These are phyloP conservation scores for Gaultheria prostrata DNA, from an alignment of 148 eudicot species.

Conservation along the genomic window DNA sequence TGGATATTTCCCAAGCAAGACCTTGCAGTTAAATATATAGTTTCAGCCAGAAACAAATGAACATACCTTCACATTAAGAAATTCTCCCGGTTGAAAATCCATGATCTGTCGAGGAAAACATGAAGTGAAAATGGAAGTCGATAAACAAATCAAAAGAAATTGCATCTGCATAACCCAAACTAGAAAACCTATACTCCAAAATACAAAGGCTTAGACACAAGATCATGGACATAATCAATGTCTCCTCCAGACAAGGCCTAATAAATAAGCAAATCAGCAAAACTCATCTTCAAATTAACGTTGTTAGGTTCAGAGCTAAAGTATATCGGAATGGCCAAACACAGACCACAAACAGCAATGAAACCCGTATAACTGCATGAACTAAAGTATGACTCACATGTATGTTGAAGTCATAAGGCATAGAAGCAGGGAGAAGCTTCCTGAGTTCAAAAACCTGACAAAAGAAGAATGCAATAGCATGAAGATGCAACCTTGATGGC, in stretches of 20 bases:
- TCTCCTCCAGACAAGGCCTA: background rate
- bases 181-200: slow-evolving; percentile 8
- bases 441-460: slow-evolving; percentile 82
- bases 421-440: slow-evolving; percentile 87
- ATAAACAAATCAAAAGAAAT: background rate
- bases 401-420: slow-evolving; percentile 88
- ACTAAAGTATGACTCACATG: slow-evolving; percentile 60
- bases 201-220: background rate
- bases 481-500: background rate
- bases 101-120: slow-evolving; percentile 54
- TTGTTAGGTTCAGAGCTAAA: background rate
- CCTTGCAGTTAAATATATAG: background rate
- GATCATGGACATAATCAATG: background rate
- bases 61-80: slow-evolving; percentile 88
- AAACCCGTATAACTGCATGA: background rate
- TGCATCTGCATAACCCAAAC: slow-evolving; percentile 12
- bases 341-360: background rate
- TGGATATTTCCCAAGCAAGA: background rate
- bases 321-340: background rate
- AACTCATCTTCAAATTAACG: background rate
- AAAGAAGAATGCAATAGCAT: slow-evolving; percentile 21
- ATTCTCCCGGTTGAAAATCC: slow-evolving; percentile 99
- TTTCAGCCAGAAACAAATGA: background rate
- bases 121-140: background rate
- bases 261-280: background rate